phyloP scores from a whole-genome alignment of 345 rosid genomes.

The Gossypium ekmanianum region DNA sequence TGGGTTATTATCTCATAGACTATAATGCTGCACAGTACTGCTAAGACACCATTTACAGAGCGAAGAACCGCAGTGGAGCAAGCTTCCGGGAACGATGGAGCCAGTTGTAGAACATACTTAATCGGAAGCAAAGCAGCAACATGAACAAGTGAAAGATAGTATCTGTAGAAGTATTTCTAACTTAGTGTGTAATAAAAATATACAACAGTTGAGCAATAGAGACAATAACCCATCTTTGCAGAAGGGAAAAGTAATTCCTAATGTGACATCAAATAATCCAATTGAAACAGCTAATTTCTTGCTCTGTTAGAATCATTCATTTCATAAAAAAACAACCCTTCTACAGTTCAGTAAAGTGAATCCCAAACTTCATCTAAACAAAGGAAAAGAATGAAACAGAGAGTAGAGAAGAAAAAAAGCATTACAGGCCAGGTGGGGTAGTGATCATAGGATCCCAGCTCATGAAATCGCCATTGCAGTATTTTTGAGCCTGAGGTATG shows the following conservation, averaged over 20 bases:
- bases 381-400: neutral
- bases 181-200: neutral
- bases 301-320: neutral
- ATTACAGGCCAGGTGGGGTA: conserved; percentile 93
- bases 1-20: conserved; percentile 57
- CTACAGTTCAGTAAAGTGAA: neutral
- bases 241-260: neutral
- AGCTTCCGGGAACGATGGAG: conserved; percentile 40
- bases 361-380: neutral
- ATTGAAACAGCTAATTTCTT: neutral
- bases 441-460: conserved; percentile 99
- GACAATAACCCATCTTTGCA: neutral
- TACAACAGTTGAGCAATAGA: neutral
- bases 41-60: conserved; percentile 58
- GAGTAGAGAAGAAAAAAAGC: conserved; percentile 13
- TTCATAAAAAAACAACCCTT: neutral
- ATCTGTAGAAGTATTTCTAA: conserved; percentile 52
- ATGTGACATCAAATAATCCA: neutral
- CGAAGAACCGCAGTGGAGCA: conserved; percentile 68
- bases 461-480: conserved; percentile 66
- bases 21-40: conserved; percentile 65
- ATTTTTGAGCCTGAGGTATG: conserved; percentile 82
- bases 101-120: conserved; percentile 31
- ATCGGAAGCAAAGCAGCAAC: conserved; percentile 72
- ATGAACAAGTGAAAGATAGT: conserved; percentile 52